Evolutionary conservation across 2,329 filamentous ascomycete species (phyloP), one percentile per base, ranked within the genome.

Genomic region (Aureobasidium sp.): DNA sequence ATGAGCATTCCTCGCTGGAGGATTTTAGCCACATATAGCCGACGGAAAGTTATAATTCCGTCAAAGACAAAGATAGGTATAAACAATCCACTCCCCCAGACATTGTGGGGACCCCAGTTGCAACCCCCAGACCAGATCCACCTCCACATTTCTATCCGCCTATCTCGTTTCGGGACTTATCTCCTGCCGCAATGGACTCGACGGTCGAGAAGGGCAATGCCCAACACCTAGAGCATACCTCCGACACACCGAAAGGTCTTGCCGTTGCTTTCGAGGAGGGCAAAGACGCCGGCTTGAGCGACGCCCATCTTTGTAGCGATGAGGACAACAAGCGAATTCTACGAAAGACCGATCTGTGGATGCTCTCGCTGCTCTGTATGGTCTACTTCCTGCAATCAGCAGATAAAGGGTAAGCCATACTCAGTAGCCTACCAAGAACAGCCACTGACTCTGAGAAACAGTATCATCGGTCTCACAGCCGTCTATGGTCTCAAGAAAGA

Each of bases 401-500:
- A 17, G 61, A 63, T 29, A 63, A 63, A 17, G 54, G 47, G 47
- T 50, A 50, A 33, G 47, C 33, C 5, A 35, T 29, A 19, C 29
- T 19, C 12, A n/a, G n/a, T 15, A 22, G 7, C 35, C 4, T 4
- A 12, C 9, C 5, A 19, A 7, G 11, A 19, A 22, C 3, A 50
- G 4, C 12, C 5, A 31, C 47, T 50, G 31, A 50, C 29, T 33
- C 22, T n/a, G 12, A 4, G 8, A 17, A 15, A 19, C n/a, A 50
- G 54, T 11, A 60, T 63, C 24, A 60, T 63, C 31, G 61, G 61
- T 62, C 56, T 61, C n/a, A 63, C 64, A 17, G 63, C 63, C 12
- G 64, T 66, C 11, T 66, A 60, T n/a, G 64, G 64, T 1, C 33
- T 66, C 33, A 64, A 63, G 39, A 59, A 49, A 27, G 64, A 66